Evolutionary conservation across 2,329 filamentous ascomycete genomes (phyloP).

Genomic region (Clonostachys rhizophaga): DNA sequence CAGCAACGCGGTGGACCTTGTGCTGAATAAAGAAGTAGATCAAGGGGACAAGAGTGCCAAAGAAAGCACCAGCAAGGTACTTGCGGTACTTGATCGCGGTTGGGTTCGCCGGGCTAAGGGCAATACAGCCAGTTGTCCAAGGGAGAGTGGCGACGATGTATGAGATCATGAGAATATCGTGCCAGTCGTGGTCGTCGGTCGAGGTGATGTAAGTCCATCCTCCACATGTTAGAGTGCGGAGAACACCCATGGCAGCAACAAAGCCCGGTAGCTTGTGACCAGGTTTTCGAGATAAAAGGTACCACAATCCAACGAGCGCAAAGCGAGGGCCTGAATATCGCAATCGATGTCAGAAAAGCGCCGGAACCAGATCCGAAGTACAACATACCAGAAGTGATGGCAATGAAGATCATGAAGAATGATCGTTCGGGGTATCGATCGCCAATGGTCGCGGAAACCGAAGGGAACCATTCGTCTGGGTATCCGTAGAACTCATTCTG

Average conservation of each 20-base stretch:
- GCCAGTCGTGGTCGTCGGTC: slow-evolving; percentile 97
- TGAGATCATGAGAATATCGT: slow-evolving; percentile 99
- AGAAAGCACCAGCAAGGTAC: slow-evolving; percentile 77
- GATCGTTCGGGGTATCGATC: slow-evolving; percentile 96
- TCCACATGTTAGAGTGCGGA: slow-evolving; percentile 89
- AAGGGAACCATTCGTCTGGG: slow-evolving; percentile 94
- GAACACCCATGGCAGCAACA: slow-evolving; percentile 72
- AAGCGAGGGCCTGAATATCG: slow-evolving; percentile 70
- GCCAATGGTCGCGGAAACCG: slow-evolving; percentile 93
- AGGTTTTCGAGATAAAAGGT: slow-evolving; percentile 76
- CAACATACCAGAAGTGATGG: slow-evolving; percentile 76
- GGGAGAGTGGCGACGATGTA: slow-evolving; percentile 92
- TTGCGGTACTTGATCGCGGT: slow-evolving; percentile 85
- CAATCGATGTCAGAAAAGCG: neutral
- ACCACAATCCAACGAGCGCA: slow-evolving; percentile 86
- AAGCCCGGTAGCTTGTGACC: slow-evolving; percentile 75
- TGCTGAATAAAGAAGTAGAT: slow-evolving; percentile 98
- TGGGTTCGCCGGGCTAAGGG: slow-evolving; percentile 79
- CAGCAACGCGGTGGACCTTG: slow-evolving; percentile 89
- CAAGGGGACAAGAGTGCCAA: slow-evolving; percentile 82
- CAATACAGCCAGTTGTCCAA: slow-evolving; percentile 89
- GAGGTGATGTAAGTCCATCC: slow-evolving; percentile 99
- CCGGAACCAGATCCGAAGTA: neutral
- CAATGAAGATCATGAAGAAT: slow-evolving; percentile 96
- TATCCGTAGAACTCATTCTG: slow-evolving; percentile 96